Base-by-base conservation (phyloP, 1,139 yeast species). In the Candida pseudocylindracea region DNA sequence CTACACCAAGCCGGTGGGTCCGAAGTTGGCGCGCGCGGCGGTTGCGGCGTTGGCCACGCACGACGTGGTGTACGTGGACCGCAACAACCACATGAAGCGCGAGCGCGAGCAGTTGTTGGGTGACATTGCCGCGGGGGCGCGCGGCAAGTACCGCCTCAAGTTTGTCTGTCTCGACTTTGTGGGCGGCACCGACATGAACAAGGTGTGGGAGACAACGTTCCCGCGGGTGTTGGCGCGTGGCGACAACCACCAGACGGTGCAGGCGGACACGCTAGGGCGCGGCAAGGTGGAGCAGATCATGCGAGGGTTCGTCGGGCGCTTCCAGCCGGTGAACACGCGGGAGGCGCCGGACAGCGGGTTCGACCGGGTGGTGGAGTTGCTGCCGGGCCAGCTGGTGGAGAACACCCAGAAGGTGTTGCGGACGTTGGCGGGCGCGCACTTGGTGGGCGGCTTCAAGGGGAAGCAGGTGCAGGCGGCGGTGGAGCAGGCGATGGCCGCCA, bases 241-340 rank as follows among this genome's bases (percentile, higher is more conserved):
- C 1, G 91, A 81, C 45, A 76, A 80, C 41, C 99, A 91, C 46
- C 95, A 83, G 48, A 68, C 91, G 1, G 78, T 91, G 32, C 72
- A 73, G 41, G 62, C 60, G 3, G 49, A 49, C 0, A 46, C 59
- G 1, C 68, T 38, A 49, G 48, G 2, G 49, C 51, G 10, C 55
- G 62, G 6, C 20, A 15, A 15, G 32, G 72, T 78, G 0, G 49
- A 57, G 13, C 65, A 42, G 10, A 72, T 88, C 27, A 70, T 85
- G 78, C 54, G 57, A 31, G 85, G 88, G 0, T 85, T 85, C 42
- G 57, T 80, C 30, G 55, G 56, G 3, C 54, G 93, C 35, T 81
- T 72, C 44, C 78, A 80, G 45, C 66, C 71, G 0, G 80, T 1
- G 51, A 63, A 36, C 39, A 53, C 1, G 35, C 40, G 0, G 47